Evolutionary conservation across 2,329 filamentous ascomycete genomes (phyloP).

Genomic region (Cladosporium sp.): DNA sequence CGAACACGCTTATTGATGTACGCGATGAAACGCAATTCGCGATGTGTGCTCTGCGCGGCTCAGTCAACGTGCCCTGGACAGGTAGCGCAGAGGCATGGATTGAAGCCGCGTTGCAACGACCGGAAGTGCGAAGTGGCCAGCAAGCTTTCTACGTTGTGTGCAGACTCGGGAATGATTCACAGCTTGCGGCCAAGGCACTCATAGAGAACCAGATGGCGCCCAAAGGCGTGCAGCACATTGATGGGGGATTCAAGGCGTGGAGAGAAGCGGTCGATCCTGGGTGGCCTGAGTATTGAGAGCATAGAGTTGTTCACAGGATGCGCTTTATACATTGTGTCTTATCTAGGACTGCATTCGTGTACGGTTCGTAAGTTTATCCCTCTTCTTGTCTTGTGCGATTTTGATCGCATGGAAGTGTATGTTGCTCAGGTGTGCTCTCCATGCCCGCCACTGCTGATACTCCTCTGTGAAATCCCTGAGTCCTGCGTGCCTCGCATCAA

Average conservation of each 20-base stretch:
- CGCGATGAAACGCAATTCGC: conserved; percentile 82
- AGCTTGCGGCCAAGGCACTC: conserved; percentile 65
- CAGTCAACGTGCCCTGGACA: conserved; percentile 73
- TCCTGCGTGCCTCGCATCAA: too few relatives aligned
- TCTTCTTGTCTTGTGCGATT: not conserved
- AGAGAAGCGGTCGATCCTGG: conserved; percentile 63
- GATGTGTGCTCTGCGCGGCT: conserved; percentile 73
- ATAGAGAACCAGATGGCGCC: conserved; percentile 58
- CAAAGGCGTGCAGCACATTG: conserved; percentile 63
- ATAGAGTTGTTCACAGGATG: not conserved
- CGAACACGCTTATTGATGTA: conserved; percentile 70
- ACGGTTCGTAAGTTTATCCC: not conserved
- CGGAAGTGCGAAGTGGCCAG: not conserved
- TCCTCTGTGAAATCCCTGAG: too few relatives aligned
- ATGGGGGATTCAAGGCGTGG: conserved; percentile 73
- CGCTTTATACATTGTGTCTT: not conserved
- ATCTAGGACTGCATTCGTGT: not conserved
- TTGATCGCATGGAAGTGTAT: not conserved
- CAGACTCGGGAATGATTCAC: conserved; percentile 75
- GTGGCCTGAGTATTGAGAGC: conserved; percentile 59
- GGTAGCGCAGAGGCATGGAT: conserved; percentile 42
- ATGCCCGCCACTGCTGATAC: too few relatives aligned
- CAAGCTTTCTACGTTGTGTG: conserved; percentile 59
- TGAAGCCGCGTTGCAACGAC: not conserved
- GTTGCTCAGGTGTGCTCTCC: not conserved